Evolutionary conservation across 169 alveolate genomes (phyloP).

Genomic region (Plasmodium vivax): DNA sequence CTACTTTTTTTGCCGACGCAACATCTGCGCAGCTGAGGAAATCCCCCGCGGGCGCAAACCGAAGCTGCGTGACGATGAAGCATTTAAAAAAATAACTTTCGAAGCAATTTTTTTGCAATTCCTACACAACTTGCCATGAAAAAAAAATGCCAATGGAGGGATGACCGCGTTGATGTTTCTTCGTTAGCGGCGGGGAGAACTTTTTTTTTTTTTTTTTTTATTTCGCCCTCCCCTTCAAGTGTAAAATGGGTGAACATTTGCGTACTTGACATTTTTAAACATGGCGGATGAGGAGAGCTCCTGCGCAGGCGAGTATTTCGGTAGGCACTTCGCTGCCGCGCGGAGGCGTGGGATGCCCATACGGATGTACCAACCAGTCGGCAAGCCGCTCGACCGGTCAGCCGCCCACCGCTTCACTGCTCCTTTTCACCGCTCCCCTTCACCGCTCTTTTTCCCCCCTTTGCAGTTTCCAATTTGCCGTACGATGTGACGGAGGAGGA

Average conservation of each 20-base stretch:
- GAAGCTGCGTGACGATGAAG: not conserved
- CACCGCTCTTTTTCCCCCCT: not conserved
- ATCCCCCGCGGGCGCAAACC: not conserved
- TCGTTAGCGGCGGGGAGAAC: not conserved
- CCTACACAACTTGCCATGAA: not conserved
- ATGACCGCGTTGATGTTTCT: not conserved
- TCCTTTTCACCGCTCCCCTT: not conserved
- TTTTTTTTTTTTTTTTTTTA: not conserved
- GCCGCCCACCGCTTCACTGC: not conserved
- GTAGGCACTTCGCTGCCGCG: not conserved
- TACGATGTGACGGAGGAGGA: slow-evolving; percentile 47
- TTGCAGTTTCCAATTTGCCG: slow-evolving; percentile 44
- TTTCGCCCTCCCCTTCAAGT: not conserved
- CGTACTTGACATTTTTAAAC: not conserved
- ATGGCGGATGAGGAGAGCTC: slow-evolving; percentile 10
- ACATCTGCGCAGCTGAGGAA: not conserved
- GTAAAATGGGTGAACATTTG: not conserved
- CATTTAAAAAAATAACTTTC: not conserved
- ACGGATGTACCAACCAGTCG: not conserved
- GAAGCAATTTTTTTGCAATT: not conserved
- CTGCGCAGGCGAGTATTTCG: slow-evolving; percentile 14
- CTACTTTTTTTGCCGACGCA: not conserved
- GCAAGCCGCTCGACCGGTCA: not conserved
- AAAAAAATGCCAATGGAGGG: not conserved
- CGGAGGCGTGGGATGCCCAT: not conserved